Base-by-base conservation (phyloP, 345 rosid genomes). In the Lepidium aucheri region DNA sequence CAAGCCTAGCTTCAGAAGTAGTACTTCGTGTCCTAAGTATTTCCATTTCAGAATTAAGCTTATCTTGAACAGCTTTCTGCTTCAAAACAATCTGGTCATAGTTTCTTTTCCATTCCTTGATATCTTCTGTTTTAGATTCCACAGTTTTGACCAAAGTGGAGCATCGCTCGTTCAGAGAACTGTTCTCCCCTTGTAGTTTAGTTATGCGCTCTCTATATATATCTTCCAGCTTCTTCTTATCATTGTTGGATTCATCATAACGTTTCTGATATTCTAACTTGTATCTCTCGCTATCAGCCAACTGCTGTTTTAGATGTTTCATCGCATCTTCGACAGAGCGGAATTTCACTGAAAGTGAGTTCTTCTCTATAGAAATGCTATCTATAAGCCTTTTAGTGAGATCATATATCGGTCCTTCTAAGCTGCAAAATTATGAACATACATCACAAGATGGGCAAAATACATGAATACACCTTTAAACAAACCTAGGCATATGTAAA, bases 1-100 rank as follows among this genome's bases (percentile, higher is more conserved):
- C 93, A 57, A 95, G 74, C 76, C 97, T 89, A 57, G 97, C 97
- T 73, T 95, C 99, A 53, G 99, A 83, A 60, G 97, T 91, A 74
- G 90, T 84, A 65, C 83, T 87, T 30, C 97, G 72, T 8, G 97
- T 85, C 80, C 78, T 87, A 60, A 95, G 90, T 65, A 81, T 77
- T 39, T 82, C 87, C 70, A 89, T 80, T 76, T 95, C 97, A 15
- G 97, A 86, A 78, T 38, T 57, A 34, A 77, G 74, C 76, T 89
- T 90, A 68, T 85, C 93, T 59, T 85, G 91, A 69, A 71, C 79
- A 38, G 93, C 93, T 81, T 82, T 95, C 80, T 87, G 88, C 68
- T 83, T 89, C 26, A 82, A 77, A 63, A 87, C 70, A 45, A 76
- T 65, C 67, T 81, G 93, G 30, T 87, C 91, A 55, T 87, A 81